Evolutionary conservation across 2,329 filamentous ascomycete species (phyloP), one percentile per base, ranked within the genome.

Genomic region (Xylariaceae sp.): DNA sequence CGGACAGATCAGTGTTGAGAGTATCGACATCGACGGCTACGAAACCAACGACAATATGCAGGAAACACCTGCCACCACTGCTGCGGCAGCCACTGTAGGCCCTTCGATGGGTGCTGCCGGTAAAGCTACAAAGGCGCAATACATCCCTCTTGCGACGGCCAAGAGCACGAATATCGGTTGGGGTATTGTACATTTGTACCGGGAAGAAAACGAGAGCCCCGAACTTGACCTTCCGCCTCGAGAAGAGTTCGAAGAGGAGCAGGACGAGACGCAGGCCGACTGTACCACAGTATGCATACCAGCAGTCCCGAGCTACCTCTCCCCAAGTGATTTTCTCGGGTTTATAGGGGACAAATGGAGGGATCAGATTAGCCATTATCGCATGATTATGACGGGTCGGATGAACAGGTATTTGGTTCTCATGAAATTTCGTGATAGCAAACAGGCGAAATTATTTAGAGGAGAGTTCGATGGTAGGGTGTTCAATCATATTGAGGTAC

Each of bases 391-490:
- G 78, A 97, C 94, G 1, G 89, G 88, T 48, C 82, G 87, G 59
- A 87, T 91, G 71, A 97, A 95, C 72, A 85, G 92, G 57, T 97
- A 97, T 75, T 89, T 99, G 79, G 93, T 96, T 21, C 78, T 99
- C 57, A 89, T 99, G 83, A 97, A 96, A 74, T 97, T 97, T 69
- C 83, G 91, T 41, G 86, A 88, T 60, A 82, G 83, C 24, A 83
- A 82, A 65, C 84, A 84, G 58, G 94, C 94, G 11, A 85, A 81
- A 64, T 81, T 85, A 45, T 99, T 93, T 88, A 87, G 89, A 66
- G 84, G 81, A 57, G 87, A 91, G 63, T 97, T 93, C 81, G 94
- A 97, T 71, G 94, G 94, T 15, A 94, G 90, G 70, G 83, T 93
- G 0, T 97, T 97, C 69, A 96, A 95, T 67, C 88, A 85, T 55